A percentile compares a stretch with the other conserved stretches of the same genome.
These are phyloP conservation scores for Didymella sp. DNA, from an alignment of 2,329 filamentous ascomycete species.

Conservation along the genomic window DNA sequence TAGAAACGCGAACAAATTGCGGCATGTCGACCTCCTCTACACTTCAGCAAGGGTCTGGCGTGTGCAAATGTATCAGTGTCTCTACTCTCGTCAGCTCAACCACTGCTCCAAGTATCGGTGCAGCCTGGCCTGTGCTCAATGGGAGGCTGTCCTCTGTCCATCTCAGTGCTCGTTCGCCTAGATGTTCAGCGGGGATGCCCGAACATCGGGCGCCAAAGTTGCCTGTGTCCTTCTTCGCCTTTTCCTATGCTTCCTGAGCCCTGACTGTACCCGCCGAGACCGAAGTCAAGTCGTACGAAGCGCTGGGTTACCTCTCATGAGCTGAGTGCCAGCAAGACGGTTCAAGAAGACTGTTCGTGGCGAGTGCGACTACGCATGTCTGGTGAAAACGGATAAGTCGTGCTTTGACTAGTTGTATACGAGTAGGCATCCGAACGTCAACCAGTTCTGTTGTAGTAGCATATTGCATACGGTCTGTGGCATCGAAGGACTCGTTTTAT, in stretches of 20 bases:
- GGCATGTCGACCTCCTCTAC: neutral
- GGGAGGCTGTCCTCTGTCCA: constrained; percentile 70
- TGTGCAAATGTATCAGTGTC: neutral
- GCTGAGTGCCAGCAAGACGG: neutral
- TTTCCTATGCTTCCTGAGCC: neutral
- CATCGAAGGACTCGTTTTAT: neutral
- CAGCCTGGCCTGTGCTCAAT: neutral
- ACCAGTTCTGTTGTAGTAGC: neutral
- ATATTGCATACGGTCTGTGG: neutral
- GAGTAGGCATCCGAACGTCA: neutral
- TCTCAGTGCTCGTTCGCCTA: constrained; percentile 65
- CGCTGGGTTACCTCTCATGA: constrained; percentile 11
- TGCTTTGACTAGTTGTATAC: neutral
- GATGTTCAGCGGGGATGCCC: constrained; percentile 15
- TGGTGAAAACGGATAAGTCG: neutral
- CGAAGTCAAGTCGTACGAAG: constrained; percentile 5
- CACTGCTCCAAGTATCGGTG: neutral
- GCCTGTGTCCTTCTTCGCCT: constrained; percentile 1
- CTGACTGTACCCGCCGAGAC: constrained; percentile 9
- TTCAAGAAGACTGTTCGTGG: constrained; percentile 4
- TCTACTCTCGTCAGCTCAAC: neutral
- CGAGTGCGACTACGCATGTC: neutral
- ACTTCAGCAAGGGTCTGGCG: no score
- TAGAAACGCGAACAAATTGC: neutral
- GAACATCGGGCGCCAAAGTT: neutral